A percentile compares a stretch with the other conserved stretches of the same genome.
phyloP scores from a whole-genome alignment of 345 rosid species.

The Gossypium herbaceum region DNA sequence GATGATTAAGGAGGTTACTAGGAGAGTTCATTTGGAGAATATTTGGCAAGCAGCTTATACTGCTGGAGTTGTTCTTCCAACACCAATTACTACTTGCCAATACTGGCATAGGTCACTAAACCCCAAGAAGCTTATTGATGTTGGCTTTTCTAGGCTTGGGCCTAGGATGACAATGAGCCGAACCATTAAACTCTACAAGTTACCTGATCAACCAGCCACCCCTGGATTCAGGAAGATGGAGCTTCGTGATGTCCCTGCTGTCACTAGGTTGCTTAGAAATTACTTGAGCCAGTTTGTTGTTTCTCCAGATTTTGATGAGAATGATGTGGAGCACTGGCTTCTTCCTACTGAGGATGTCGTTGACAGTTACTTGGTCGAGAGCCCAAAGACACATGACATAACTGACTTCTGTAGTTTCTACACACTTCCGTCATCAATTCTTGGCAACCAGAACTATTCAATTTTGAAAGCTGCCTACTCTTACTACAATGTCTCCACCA shows the following conservation, averaged over 20 bases:
- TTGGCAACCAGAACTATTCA: slow-evolving; percentile 73
- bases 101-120: slow-evolving; percentile 97
- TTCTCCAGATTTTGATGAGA: slow-evolving; percentile 80
- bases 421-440: slow-evolving; percentile 82
- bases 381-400: slow-evolving; percentile 78
- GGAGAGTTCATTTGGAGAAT: slow-evolving; percentile 89
- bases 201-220: slow-evolving; percentile 51
- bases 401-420: slow-evolving; percentile 97
- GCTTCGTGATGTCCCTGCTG: slow-evolving; percentile 77
- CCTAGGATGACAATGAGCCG: slow-evolving; percentile 96
- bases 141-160: slow-evolving; percentile 90
- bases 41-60: slow-evolving; percentile 97
- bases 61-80: slow-evolving; percentile 92
- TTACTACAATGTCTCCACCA: slow-evolving; percentile 77
- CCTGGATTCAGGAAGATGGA: no score
- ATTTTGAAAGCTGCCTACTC: slow-evolving; percentile 90
- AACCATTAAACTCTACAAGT: slow-evolving; percentile 81
- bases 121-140: slow-evolving; percentile 95
- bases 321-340: slow-evolving; percentile 89
- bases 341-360: slow-evolving; percentile 74
- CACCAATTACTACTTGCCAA: slow-evolving; percentile 80
- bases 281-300: slow-evolving; percentile 70
- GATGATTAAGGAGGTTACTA: slow-evolving; percentile 92
- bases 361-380: slow-evolving; percentile 84
- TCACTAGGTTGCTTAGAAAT: slow-evolving; percentile 69